Base-by-base conservation (phyloP, 805 yeast species). In the Wickerhamiella bombiphila region DNA sequence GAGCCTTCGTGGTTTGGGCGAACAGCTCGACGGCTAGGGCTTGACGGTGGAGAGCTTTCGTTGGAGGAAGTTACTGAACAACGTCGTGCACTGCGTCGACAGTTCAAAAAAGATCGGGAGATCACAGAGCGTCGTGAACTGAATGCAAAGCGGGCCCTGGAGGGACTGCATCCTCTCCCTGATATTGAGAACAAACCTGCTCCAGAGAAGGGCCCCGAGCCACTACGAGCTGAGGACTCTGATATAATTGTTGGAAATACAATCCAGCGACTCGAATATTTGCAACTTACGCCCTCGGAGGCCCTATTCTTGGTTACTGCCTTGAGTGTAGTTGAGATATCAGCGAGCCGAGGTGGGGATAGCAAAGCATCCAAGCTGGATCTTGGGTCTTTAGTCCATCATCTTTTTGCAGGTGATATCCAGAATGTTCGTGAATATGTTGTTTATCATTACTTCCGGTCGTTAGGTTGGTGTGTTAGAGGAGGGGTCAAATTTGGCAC, bases 381-480 rank as follows among this genome's bases (percentile, higher is more conserved):
- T 20, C 16, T 31, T 15, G 7, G 18, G 6, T 7, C 15, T 5
- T 19, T 30, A 16, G 16, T 19, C 6, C 15, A 30, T 16, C 20
- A 8, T 8, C 9, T 30, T 7, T 13, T 30, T 13, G 22, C 13
- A 7, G 20, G 13, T 15, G 22, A 16, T 17, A n/a, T n/a, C n/a
- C 20, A 22, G 56, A 33, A 41, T 50, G 19, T 72, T 77, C 44
- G 66, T 2, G 65, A 69, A 34, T 88, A 80, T 49, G 74, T 73
- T 4, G 86, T 71, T 1, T 88, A 86, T 51, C 93, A 83, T 52
- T 85, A 88, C 54, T 86, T 74, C 58, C 67, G 93, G 37, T 76
- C 94, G 0, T 66, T 72, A 19, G 96, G 96, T 0, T 91, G 97
- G 96, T 88, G 96, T 62, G 91, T 78, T 2, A 66, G 93, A 41